phyloP scores from a whole-genome alignment of 192 early-diverging fungal genomes.

The Gryganskiella cystojenkinii region DNA sequence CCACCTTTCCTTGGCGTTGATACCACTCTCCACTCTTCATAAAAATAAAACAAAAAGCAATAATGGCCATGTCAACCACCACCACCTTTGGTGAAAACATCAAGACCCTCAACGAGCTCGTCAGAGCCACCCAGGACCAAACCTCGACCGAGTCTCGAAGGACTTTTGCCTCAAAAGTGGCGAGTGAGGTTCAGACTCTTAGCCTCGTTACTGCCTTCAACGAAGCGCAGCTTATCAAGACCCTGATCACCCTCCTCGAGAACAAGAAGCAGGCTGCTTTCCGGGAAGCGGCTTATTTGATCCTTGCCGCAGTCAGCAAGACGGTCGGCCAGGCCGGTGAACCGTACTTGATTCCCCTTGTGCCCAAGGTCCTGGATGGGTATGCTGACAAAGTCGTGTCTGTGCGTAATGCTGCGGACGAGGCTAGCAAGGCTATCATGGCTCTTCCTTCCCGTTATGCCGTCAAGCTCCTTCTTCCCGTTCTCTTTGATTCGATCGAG shows the following conservation, averaged over 20 bases:
- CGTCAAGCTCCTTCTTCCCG: constrained; percentile 65
- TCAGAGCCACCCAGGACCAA: constrained; percentile 47
- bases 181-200: constrained; percentile 58
- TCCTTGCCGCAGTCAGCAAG: constrained; percentile 64
- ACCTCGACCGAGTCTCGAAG: constrained; percentile 22
- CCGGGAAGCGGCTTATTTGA: constrained; percentile 69
- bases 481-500: constrained; percentile 73
- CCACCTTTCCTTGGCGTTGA: background rate
- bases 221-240: constrained; percentile 64
- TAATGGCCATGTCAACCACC: background rate
- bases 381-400: constrained; percentile 65
- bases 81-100: background rate
- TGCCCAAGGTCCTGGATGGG: constrained; percentile 69
- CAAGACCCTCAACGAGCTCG: constrained; percentile 53
- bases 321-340: constrained; percentile 69
- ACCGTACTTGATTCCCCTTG: constrained; percentile 70
- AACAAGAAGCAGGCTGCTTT: constrained; percentile 74
- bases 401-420: constrained; percentile 54
- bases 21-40: constrained; percentile 6
- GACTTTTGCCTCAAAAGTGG: constrained; percentile 60
- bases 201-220: constrained; percentile 68
- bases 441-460: constrained; percentile 57
- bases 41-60: background rate
- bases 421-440: constrained; percentile 55
- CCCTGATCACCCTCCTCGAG: constrained; percentile 64